These are phyloP conservation scores for Herpotrichia juniperi DNA, from an alignment of 2,329 filamentous ascomycete genomes.

Conservation along the genomic window DNA sequence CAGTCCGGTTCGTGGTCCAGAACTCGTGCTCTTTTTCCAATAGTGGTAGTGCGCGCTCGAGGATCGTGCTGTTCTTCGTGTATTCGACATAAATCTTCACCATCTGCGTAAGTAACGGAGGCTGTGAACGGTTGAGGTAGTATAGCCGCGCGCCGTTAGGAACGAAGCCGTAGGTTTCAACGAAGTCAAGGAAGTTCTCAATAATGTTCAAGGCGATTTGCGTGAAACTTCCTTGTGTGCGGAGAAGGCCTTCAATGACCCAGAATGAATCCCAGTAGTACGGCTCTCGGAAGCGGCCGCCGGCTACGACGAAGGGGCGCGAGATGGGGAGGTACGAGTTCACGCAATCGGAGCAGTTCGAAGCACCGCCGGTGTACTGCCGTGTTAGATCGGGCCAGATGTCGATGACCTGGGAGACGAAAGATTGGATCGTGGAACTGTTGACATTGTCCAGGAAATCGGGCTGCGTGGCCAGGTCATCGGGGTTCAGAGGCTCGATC, in stretches of 20 bases:
- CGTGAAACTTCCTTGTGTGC: conserved; percentile 68
- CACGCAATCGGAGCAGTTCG: conserved; percentile 63
- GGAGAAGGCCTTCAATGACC: conserved; percentile 69
- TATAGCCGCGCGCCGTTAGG: conserved; percentile 72
- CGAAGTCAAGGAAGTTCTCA: conserved; percentile 72
- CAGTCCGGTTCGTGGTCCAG: conserved; percentile 66
- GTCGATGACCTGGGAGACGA: conserved; percentile 67
- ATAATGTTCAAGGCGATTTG: conserved; percentile 70
- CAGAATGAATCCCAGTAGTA: conserved; percentile 77
- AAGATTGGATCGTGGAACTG: conserved; percentile 65
- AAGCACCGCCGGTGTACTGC: conserved; percentile 54
- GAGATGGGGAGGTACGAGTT: conserved; percentile 71
- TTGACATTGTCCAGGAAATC: conserved; percentile 63
- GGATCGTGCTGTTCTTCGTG: conserved; percentile 66
- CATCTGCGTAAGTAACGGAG: conserved; percentile 70
- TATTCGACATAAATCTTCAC: conserved; percentile 68
- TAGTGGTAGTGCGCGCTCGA: conserved; percentile 66
- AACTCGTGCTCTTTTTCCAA: conserved; percentile 69
- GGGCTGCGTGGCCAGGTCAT: conserved; percentile 62
- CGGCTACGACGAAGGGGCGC: conserved; percentile 72
- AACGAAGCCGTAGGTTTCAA: conserved; percentile 69
- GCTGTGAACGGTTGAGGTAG: conserved; percentile 72
- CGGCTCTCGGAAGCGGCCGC: conserved; percentile 72
- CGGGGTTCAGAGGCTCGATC: conserved; percentile 59
- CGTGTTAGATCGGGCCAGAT: conserved; percentile 74